Conservation (phyloP, 805 yeast genomes). For the Geotrichum ghanense region DNA sequence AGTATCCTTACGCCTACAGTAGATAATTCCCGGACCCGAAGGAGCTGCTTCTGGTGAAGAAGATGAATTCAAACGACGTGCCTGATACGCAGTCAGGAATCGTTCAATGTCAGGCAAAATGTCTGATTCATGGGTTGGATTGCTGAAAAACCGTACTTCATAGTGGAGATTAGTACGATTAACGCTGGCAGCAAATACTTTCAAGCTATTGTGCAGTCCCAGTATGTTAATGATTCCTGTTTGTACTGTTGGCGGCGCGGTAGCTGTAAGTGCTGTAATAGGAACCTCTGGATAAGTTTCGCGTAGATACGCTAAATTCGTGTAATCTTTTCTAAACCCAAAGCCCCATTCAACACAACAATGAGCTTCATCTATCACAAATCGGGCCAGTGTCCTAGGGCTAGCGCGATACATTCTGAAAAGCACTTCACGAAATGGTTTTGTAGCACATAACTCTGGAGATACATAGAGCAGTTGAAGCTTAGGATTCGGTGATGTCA, state of each 20-base stretch:
- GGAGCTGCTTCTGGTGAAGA: no score
- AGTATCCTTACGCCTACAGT: slow-evolving; percentile 78
- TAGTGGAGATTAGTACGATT: slow-evolving; percentile 77
- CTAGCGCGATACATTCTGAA: slow-evolving; percentile 34
- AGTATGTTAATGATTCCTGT: slow-evolving; percentile 55
- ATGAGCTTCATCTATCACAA: slow-evolving; percentile 94
- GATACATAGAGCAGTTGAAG: slow-evolving; percentile 83
- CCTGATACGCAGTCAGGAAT: slow-evolving; percentile 16
- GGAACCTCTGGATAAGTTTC: slow-evolving; percentile 68
- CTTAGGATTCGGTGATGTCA: slow-evolving; percentile 59
- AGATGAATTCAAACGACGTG: slow-evolving; percentile 4
- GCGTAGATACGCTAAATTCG: slow-evolving; percentile 63
- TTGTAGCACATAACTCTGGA: slow-evolving; percentile 57
- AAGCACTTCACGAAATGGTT: slow-evolving; percentile 55
- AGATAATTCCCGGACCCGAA: slow-evolving; percentile 62
- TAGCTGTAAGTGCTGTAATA: slow-evolving; percentile 89
- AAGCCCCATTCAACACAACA: slow-evolving; percentile 98
- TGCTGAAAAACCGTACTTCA: slow-evolving; percentile 36
- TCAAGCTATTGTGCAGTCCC: slow-evolving; percentile 47
- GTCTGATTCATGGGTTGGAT: slow-evolving; percentile 10
- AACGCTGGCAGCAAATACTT: slow-evolving; percentile 74
- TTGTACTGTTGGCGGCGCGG: slow-evolving; percentile 47
- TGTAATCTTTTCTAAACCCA: slow-evolving; percentile 90
- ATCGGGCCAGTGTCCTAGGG: slow-evolving; percentile 55
- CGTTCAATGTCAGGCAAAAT: slow-evolving; percentile 14